Percentiles rank a stretch among this genome's conserved stretches.
phyloP scores from a whole-genome alignment of 2,329 filamentous ascomycete genomes.

The Arthrinium puccinioides region DNA sequence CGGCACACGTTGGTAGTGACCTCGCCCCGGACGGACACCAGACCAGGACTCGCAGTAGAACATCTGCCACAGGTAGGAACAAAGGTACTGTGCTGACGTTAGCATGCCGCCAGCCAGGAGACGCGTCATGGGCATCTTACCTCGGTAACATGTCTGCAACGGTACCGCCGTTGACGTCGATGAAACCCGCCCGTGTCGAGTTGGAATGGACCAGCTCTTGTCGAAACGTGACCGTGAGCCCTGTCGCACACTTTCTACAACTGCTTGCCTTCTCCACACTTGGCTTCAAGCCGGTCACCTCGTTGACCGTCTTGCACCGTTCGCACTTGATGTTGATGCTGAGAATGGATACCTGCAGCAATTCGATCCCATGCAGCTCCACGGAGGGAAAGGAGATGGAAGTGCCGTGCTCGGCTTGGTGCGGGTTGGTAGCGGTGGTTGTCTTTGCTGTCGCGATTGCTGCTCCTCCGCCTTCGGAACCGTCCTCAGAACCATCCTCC shows the following conservation, averaged over 20 bases:
- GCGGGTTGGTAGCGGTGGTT: constrained; percentile 27
- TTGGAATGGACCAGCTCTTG: constrained; percentile 65
- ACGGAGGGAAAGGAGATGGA: constrained; percentile 71
- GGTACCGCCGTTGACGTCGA: constrained; percentile 69
- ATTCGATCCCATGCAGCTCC: constrained; percentile 69
- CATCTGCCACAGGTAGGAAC: constrained; percentile 71
- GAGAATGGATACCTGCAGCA: constrained; percentile 61
- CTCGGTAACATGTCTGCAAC: constrained; percentile 69
- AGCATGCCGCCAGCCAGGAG: no score
- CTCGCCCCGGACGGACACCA: constrained; percentile 68
- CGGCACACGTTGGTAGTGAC: constrained; percentile 68
- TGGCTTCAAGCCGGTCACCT: constrained; percentile 59
- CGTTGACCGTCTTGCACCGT: constrained; percentile 67
- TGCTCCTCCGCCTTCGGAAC: constrained; percentile 29
- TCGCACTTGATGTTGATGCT: constrained; percentile 70
- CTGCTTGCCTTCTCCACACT: constrained; percentile 40
- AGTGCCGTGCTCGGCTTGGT: constrained; percentile 58
- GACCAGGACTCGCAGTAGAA: constrained; percentile 60
- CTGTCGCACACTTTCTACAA: constrained; percentile 53
- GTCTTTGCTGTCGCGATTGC: constrained; percentile 20
- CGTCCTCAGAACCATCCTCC: constrained; percentile 38
- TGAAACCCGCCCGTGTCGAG: constrained; percentile 69
- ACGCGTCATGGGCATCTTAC: constrained; percentile 26
- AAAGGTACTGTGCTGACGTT: constrained; percentile 51
- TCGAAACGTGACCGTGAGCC: constrained; percentile 49